Evolutionary conservation across 148 eudicot species (phyloP).

Genomic region (Polygonum aviculare): DNA sequence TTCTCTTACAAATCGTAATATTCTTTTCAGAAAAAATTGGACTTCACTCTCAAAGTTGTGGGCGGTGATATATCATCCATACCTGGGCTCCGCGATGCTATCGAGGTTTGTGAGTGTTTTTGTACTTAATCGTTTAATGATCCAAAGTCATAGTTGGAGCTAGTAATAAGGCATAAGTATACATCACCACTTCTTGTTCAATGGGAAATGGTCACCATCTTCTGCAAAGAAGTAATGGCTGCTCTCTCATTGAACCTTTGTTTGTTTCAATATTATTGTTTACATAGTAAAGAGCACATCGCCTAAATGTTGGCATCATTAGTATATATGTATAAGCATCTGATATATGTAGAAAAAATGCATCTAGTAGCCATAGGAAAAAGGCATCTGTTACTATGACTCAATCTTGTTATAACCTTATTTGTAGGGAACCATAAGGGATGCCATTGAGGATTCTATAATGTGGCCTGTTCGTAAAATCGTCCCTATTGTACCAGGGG

Average conservation of each 20-base stretch:
- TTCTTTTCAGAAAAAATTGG: constrained; percentile 82
- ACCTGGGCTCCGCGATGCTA: constrained; percentile 92
- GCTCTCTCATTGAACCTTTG: background rate
- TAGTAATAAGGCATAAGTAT: background rate
- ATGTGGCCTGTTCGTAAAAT: constrained; percentile 97
- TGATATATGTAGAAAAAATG: background rate
- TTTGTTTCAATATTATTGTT: background rate
- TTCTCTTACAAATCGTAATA: constrained; percentile 1
- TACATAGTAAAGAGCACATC: background rate
- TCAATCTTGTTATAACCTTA: background rate
- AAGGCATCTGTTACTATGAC: background rate
- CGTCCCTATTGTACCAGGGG: constrained; percentile 91
- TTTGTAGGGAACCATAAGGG: constrained; percentile 67
- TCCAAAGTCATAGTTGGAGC: background rate
- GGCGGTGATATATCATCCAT: constrained; percentile 91
- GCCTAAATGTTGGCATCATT: background rate
- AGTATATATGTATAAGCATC: background rate
- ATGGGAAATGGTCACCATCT: background rate
- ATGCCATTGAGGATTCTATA: constrained; percentile 95
- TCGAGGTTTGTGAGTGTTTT: constrained; percentile 55
- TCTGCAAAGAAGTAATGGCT: background rate
- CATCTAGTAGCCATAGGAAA: background rate
- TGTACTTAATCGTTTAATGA: background rate
- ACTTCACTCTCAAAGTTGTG: constrained; percentile 80
- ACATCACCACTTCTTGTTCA: background rate